Conservation (phyloP, 331 rosid species). For the Erythrophleum ivorense region DNA sequence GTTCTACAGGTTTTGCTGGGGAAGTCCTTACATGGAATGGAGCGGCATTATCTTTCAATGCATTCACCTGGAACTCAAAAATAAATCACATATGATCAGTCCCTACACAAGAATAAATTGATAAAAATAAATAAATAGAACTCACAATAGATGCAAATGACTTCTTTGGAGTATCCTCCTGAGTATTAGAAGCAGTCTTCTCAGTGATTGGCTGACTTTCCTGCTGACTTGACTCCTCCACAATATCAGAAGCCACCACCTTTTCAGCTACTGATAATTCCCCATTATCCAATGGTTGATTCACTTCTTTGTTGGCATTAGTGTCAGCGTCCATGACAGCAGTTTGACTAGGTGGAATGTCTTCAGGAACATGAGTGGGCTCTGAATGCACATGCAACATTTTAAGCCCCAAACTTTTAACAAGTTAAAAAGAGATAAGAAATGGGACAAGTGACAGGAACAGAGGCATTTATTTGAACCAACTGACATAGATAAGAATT, state of each 20-base stretch:
- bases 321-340: constrained; percentile 46
- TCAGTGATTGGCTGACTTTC: constrained; percentile 43
- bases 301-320: not conserved
- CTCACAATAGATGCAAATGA: constrained; percentile 83
- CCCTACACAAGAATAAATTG: constrained; percentile 6
- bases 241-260: constrained; percentile 42
- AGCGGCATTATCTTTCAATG: constrained; percentile 64
- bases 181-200: constrained; percentile 45
- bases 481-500: constrained; percentile 14
- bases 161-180: constrained; percentile 71
- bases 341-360: constrained; percentile 44
- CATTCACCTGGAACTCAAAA: constrained; percentile 58
- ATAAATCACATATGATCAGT: not conserved
- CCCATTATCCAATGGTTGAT: not conserved
- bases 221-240: constrained; percentile 49
- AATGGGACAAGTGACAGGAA: not conserved
- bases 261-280: constrained; percentile 49
- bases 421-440: not conserved
- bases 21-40: constrained; percentile 69
- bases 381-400: constrained; percentile 49
- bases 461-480: constrained; percentile 3
- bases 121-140: constrained; percentile 22
- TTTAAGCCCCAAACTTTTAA: not conserved
- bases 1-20: constrained; percentile 57
- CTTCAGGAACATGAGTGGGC: constrained; percentile 47